Base-by-base conservation (phyloP, 352 stramenopile genomes). In the Pythium rhizo-oryzae region DNA sequence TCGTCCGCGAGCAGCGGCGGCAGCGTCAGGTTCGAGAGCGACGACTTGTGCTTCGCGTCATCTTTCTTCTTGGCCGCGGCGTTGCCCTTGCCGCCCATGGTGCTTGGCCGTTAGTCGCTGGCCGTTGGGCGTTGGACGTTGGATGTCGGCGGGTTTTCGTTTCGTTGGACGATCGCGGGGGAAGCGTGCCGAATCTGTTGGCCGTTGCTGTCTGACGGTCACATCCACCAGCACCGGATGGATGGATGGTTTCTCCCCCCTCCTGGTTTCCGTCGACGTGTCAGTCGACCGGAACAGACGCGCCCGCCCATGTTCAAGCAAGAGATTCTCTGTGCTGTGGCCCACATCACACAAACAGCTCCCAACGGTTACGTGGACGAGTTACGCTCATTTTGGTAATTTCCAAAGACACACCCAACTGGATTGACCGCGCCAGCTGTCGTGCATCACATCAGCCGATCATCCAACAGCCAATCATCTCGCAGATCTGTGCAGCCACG, bases 401-500 rank as follows among this genome's bases (percentile, higher is more conserved):
- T 63, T 9, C 1, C 13, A 21, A 43, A n/a, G 18, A 47, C 13
- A 47, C 6, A 0, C 1, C 24, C 52, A 33, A 44, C 52, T 39
- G 52, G 30, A 41, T 46, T 46, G 25, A 46, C 30, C 35, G 1
- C 13, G 13, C 6, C 41, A 47, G 41, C 41, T 47, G 41, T 47
- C 18, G 7, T 16, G 41, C 57, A 53, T 63, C 41, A 50, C 7
- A 23, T 65, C 59, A 66, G 49, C 59, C 58, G 39, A 43, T 24
- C 47, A 21, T 15, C 28, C 8, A 57, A 28, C 0, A 64, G 44
- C 66, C 67, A 73, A 73, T 73, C 59, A 73, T n/a, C 56, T 33
- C 52, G 7, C 8, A 15, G 9, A 0, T 19, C 58, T 19, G 30
- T 52, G 67, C 15, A 73, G 67, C 67, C 67, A 73, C 67, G 67